phyloP scores from a whole-genome alignment of 495 filamentous ascomycete genomes.

The Trichoderma gamsii region DNA sequence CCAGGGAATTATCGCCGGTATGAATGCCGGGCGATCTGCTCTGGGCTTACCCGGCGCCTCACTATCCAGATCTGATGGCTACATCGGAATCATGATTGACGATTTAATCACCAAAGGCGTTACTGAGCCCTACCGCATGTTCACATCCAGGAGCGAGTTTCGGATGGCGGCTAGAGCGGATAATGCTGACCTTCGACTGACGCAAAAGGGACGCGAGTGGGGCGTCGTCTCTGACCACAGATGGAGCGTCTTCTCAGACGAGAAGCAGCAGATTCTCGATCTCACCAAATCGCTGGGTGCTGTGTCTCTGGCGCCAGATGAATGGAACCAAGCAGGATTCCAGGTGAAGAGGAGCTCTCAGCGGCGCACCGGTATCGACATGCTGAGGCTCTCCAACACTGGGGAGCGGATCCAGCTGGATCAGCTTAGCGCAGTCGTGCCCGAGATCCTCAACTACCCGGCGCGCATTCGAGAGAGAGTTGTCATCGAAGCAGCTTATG shows the following conservation, averaged over 20 bases:
- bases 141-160: constrained; percentile 93
- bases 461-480: constrained; percentile 58
- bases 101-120: constrained; percentile 97
- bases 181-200: constrained; percentile 88
- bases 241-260: constrained; percentile 63
- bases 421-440: constrained; percentile 48
- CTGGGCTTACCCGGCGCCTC: constrained; percentile 56
- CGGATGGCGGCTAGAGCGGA: constrained; percentile 85
- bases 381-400: constrained; percentile 56
- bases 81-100: constrained; percentile 98
- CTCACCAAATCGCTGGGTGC: constrained; percentile 53
- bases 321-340: constrained; percentile 68
- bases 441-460: constrained; percentile 43
- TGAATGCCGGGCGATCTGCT: constrained; percentile 80
- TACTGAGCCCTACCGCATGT: constrained; percentile 97
- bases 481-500: constrained; percentile 74
- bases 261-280: constrained; percentile 56
- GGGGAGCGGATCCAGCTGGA: constrained; percentile 37
- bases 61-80: constrained; percentile 79
- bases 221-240: constrained; percentile 74
- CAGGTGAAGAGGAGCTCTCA: constrained; percentile 53
- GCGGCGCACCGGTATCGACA: constrained; percentile 63
- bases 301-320: constrained; percentile 47
- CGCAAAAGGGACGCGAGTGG: constrained; percentile 64
- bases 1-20: constrained; percentile 88